Evolutionary conservation across 164 flowering plant species (phyloP).

Genomic region (Annona squamosa): DNA sequence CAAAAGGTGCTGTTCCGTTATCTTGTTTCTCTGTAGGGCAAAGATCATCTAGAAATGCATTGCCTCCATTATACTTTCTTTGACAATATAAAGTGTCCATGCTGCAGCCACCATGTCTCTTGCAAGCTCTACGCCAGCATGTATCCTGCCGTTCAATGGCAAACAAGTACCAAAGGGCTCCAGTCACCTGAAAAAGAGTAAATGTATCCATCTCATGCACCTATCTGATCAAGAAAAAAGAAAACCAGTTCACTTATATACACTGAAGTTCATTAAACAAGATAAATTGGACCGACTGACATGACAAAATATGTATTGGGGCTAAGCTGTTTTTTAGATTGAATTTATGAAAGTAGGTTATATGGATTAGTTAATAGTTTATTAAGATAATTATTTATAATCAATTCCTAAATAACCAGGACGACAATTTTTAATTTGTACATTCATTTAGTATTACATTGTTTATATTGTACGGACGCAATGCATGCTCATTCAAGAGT

Average conservation of each 20-base stretch:
- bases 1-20: constrained; percentile 18
- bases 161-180: constrained; percentile 87
- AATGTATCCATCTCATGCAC: background rate
- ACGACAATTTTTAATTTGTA: no score
- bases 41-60: constrained; percentile 18
- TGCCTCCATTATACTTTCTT: background rate
- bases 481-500: no score
- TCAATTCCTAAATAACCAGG: no score
- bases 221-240: background rate
- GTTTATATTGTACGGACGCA: no score
- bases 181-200: constrained; percentile 45
- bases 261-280: background rate
- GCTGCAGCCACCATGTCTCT: constrained; percentile 13
- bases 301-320: no score
- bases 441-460: no score
- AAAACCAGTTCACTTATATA: background rate
- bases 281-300: background rate
- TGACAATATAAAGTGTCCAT: constrained; percentile 40
- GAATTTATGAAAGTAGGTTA: no score
- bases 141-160: constrained; percentile 72
- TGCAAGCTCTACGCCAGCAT: constrained; percentile 10
- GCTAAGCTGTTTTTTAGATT: no score
- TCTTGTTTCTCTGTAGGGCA: constrained; percentile 33
- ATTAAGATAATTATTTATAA: no score
- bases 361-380: no score